Conservation (phyloP, 2,329 filamentous ascomycete genomes). For the Diaporthe citriasiana region DNA sequence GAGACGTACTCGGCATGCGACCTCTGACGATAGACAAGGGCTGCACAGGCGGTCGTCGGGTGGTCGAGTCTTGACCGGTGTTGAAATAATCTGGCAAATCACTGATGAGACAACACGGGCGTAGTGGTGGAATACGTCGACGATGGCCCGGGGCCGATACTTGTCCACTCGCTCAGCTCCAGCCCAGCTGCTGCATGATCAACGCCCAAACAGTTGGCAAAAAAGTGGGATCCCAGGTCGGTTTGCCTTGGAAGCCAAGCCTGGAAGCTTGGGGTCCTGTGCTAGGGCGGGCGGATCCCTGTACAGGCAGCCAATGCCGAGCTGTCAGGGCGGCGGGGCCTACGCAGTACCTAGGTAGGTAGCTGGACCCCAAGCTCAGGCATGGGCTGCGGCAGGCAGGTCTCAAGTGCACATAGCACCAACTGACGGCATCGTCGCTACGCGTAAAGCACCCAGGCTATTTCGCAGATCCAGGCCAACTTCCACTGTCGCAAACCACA, state of each 20-base stretch:
- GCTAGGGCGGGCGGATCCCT: slow-evolving; percentile 12
- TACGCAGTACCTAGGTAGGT: not conserved
- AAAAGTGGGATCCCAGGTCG: slow-evolving; percentile 29
- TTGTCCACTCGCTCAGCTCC: slow-evolving; percentile 32
- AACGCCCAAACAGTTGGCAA: slow-evolving; percentile 33
- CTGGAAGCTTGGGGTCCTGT: slow-evolving; percentile 20
- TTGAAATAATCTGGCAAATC: slow-evolving; percentile 14
- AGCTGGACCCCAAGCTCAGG: not conserved
- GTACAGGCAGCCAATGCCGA: slow-evolving; percentile 28
- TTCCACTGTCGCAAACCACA: slow-evolving; percentile 14
- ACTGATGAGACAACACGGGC: slow-evolving; percentile 19
- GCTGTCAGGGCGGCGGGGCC: slow-evolving; percentile 25
- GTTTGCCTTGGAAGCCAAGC: slow-evolving; percentile 26
- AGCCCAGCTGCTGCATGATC: slow-evolving; percentile 27
- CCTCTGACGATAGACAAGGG: slow-evolving; percentile 2
- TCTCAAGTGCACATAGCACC: not conserved
- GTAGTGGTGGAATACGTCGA: slow-evolving; percentile 34
- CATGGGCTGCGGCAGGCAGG: slow-evolving; percentile 9
- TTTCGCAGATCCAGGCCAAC: slow-evolving; percentile 3
- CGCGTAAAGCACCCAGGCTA: slow-evolving; percentile 25
- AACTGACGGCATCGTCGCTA: slow-evolving; percentile 10
- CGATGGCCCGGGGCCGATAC: slow-evolving; percentile 32
- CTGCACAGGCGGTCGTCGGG: slow-evolving; percentile 24
- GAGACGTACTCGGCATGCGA: slow-evolving; percentile 41
- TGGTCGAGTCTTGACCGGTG: not conserved